Percentiles rank a stretch among this genome's conserved stretches.
Evolutionary conservation across 2,329 filamentous ascomycete genomes (phyloP).

Genomic region (Paecilomyces sp.): DNA sequence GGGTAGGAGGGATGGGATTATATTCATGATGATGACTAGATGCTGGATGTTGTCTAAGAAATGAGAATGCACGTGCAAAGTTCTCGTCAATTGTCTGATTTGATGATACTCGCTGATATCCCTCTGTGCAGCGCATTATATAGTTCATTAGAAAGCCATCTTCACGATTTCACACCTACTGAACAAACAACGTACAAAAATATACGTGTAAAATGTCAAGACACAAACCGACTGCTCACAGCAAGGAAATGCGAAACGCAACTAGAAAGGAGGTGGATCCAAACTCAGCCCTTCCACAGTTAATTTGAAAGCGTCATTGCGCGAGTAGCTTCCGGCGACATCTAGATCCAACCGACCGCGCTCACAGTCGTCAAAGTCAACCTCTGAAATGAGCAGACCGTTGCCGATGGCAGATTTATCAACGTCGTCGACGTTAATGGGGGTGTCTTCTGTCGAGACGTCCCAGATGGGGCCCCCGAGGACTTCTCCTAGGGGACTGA

Average conservation of each 20-base stretch:
- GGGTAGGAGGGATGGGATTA: background rate
- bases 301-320: conserved; percentile 58
- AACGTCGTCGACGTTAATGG: conserved; percentile 43
- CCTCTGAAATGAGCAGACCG: conserved; percentile 61
- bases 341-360: conserved; percentile 76
- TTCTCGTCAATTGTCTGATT: background rate
- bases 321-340: conserved; percentile 76
- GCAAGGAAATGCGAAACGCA: background rate
- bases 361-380: conserved; percentile 83
- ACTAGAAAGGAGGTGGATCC: conserved; percentile 45
- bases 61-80: background rate
- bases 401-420: conserved; percentile 9
- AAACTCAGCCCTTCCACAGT: conserved; percentile 55
- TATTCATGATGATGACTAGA: background rate
- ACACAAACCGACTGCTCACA: background rate
- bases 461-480: conserved; percentile 80
- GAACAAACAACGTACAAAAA: background rate
- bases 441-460: conserved; percentile 23
- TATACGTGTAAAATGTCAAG: background rate
- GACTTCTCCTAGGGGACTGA: conserved; percentile 72
- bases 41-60: background rate
- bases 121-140: background rate
- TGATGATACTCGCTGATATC: background rate
- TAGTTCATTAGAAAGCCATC: background rate
- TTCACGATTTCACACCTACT: background rate